A percentile compares a stretch with the other conserved stretches of the same genome.
These are phyloP conservation scores for Metarhizium robertsii DNA, from an alignment of 2,329 filamentous ascomycete species.

Conservation along the genomic window DNA sequence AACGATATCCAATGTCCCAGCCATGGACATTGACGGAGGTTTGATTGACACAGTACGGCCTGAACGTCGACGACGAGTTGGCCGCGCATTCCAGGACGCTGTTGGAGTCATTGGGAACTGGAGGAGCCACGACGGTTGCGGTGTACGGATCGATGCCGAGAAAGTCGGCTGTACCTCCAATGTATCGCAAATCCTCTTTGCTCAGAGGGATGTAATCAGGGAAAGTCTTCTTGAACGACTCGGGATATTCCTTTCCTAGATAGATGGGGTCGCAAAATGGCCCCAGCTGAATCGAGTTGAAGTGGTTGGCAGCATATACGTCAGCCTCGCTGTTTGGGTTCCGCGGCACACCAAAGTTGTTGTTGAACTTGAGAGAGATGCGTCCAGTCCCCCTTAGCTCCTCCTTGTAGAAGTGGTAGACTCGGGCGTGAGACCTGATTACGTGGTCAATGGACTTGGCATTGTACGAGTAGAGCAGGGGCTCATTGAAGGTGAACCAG, in stretches of 20 bases:
- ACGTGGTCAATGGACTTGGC: conserved; percentile 30
- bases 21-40: conserved; percentile 36
- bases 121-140: conserved; percentile 41
- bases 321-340: conserved; percentile 29
- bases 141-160: conserved; percentile 51
- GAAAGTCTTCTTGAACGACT: conserved; percentile 33
- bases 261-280: conserved; percentile 45
- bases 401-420: conserved; percentile 45
- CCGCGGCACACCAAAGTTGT: conserved; percentile 40
- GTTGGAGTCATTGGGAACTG: conserved; percentile 19
- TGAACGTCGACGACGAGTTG: conserved; percentile 33
- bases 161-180: conserved; percentile 44
- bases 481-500: conserved; percentile 47
- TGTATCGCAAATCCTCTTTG: conserved; percentile 35
- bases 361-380: conserved; percentile 39
- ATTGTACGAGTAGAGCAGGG: conserved; percentile 30
- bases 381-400: conserved; percentile 40
- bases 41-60: conserved; percentile 44
- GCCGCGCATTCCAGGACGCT: conserved; percentile 38
- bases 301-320: conserved; percentile 35
- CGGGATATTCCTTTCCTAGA: conserved; percentile 40
- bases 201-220: conserved; percentile 37
- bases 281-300: conserved; percentile 37
- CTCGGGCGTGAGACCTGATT: conserved; percentile 37
- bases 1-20: conserved; percentile 50